Conservation (phyloP, 495 filamentous ascomycete species). For the Polyplosphaeria fusca region DNA sequence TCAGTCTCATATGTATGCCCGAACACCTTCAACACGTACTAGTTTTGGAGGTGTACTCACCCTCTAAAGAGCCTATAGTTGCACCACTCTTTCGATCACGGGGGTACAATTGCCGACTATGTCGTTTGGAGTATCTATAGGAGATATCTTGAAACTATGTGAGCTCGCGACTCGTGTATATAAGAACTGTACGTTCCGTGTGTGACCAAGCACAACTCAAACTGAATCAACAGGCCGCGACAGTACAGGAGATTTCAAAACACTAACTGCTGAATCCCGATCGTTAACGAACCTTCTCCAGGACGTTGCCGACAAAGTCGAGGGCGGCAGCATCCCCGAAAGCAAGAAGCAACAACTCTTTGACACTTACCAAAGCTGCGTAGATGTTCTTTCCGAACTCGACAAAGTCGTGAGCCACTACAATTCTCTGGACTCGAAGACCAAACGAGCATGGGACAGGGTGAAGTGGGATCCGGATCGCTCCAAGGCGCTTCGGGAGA, state of each 20-base stretch:
- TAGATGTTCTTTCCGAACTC: slow-evolving; percentile 22
- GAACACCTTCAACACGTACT: too few species aligned
- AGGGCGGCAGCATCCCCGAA: slow-evolving; percentile 14
- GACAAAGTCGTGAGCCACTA: slow-evolving; percentile 20
- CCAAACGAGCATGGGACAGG: slow-evolving; percentile 24
- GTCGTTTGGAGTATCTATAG: slow-evolving; percentile 19
- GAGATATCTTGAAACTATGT: slow-evolving; percentile 16
- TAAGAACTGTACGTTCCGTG: slow-evolving; percentile 17
- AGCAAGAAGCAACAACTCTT: slow-evolving; percentile 20
- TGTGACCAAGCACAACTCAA: background rate
- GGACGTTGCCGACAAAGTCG: slow-evolving; percentile 20
- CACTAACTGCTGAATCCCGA: slow-evolving; percentile 25
- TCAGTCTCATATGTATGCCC: too few species aligned
- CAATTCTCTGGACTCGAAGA: slow-evolving; percentile 17
- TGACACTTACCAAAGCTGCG: slow-evolving; percentile 13
- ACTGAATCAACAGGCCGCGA: slow-evolving; percentile 11
- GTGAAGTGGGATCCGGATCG: slow-evolving; percentile 25
- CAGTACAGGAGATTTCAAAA: slow-evolving; percentile 26
- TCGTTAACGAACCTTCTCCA: slow-evolving; percentile 23
- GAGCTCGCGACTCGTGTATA: slow-evolving; percentile 21
- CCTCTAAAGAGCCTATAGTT: too few species aligned
- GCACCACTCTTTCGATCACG: too few species aligned
- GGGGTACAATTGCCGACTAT: background rate
- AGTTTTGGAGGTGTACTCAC: too few species aligned
- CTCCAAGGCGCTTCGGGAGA: slow-evolving; percentile 12